Base-by-base conservation (phyloP, 2,329 filamentous ascomycete genomes). In the Colletotrichum cordylinicola region DNA sequence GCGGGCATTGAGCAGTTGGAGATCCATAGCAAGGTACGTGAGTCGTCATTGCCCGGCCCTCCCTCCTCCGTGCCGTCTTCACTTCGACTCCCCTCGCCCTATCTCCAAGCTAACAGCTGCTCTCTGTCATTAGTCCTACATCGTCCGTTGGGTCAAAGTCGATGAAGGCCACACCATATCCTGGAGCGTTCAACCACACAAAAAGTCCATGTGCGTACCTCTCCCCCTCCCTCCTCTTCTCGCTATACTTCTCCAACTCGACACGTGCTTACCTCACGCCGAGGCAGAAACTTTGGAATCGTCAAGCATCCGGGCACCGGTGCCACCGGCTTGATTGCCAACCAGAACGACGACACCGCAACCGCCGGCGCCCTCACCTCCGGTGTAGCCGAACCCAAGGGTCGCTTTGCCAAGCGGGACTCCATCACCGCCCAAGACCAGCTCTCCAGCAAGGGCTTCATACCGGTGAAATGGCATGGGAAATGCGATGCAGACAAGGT, bases 401-500 rank as follows among this genome's bases (percentile, higher is more conserved):
- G 87, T 77, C 86, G 88, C 27, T 89, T 89, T 79, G 82, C 85
- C 67, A 91, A 90, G 80, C 91, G 91, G 80, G 91, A 94, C 75
- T 85, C 87, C 43, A 88, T 86, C 73, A 91, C 90, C 5, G 93
- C 93, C 8, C 90, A 92, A 79, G 89, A 93, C 67, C 89, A 93
- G 81, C 84, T 94, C 80, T 86, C 91, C 83, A 88, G 90, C 86
- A 90, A 95, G 87, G 90, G 93, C 82, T 90, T 94, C 87, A 87
- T 94, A 67, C 86, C 92, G 13, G 91, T 95, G 48, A 93, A 95
- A 81, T 99, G 97, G 97, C 90, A 94, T 79, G 97, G 97, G 55
- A 98, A 96, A 88, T 98, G 96, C 84, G 96, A 98, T 85, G 96
- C 97, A 48, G 96, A 98, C 87, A 96, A 97, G 87, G 96, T 98